Evolutionary conservation across 2,329 filamentous ascomycete genomes (phyloP).

Genomic region (Nigrospora oryzae): DNA sequence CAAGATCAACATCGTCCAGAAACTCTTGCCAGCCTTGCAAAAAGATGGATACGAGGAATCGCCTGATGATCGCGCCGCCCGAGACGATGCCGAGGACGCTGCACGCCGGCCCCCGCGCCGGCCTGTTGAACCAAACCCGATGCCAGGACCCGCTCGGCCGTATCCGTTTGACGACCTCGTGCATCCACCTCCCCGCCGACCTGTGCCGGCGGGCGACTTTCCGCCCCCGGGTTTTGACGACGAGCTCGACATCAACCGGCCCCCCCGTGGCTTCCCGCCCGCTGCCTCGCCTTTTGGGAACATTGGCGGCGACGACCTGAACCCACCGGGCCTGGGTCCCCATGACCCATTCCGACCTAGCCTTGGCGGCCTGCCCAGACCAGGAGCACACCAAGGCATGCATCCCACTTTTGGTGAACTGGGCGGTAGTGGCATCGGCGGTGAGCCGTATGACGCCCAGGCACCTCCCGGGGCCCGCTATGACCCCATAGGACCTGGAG

Average conservation of each 20-base stretch:
- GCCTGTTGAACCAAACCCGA: slow-evolving; percentile 37
- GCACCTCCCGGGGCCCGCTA: slow-evolving; percentile 85
- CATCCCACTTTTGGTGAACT: slow-evolving; percentile 92
- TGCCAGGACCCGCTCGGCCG: slow-evolving; percentile 55
- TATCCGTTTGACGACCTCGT: slow-evolving; percentile 63
- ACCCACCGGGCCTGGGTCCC: slow-evolving; percentile 79
- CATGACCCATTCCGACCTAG: slow-evolving; percentile 69
- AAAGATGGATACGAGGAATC: slow-evolving; percentile 71
- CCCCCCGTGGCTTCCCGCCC: slow-evolving; percentile 36
- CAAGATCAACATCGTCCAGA: slow-evolving; percentile 75
- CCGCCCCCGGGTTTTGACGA: slow-evolving; percentile 89
- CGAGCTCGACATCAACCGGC: slow-evolving; percentile 74
- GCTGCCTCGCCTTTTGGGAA: slow-evolving; percentile 49
- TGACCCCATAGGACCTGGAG: slow-evolving; percentile 74
- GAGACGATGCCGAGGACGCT: slow-evolving; percentile 32
- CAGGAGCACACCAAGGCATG: slow-evolving; percentile 71
- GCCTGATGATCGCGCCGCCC: slow-evolving; percentile 28
- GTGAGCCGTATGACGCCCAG: slow-evolving; percentile 52
- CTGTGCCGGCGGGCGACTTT: slow-evolving; percentile 64
- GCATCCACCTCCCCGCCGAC: slow-evolving; percentile 49
- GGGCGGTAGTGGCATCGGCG: slow-evolving; percentile 47
- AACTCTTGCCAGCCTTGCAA: slow-evolving; percentile 66
- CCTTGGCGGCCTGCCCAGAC: slow-evolving; percentile 48
- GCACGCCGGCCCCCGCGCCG: slow-evolving; percentile 29
- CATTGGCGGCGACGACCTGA: slow-evolving; percentile 79